Evolutionary conservation across 1,284 basidiomycete genomes (phyloP), one percentile per base, ranked within the genome.

Genomic region (Melampsora larici-populina): DNA sequence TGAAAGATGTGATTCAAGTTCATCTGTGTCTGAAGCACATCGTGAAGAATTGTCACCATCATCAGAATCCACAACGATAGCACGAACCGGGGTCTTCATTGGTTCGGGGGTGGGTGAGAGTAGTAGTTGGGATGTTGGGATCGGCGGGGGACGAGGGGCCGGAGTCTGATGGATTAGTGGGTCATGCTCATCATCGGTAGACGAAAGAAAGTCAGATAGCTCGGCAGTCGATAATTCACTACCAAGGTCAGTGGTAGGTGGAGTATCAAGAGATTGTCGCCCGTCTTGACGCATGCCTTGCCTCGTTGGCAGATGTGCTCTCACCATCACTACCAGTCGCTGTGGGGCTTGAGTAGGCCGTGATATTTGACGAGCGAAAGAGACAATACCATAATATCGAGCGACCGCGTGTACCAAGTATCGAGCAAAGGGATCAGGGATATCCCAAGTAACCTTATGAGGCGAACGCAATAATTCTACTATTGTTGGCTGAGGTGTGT

Each of bases 301-400:
- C 2, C 33, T 60, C 18, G 62, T 74, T 7, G 72, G 72, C 26
- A 74, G 51, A 66, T 74, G 72, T 21, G 72, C 72, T 48, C 65
- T 74, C 62, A 67, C 48, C 72, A 74, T 74, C 17, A 60, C 64
- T 2, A 74, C 72, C 26, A 74, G 29, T 11, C 31, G 33, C 26
- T 48, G 31, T 17, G 29, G 72, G n/a, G 43, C 24, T 21, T 26
- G 18, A 18, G 31, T 33, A 4, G 62, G 72, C 21, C 48, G 72
- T 26, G 64, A 67, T 4, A 18, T 18, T 55, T 55, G 51, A 15
- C 51, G 51, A 36, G 72, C 74, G 70, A 80, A 79, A 1, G 79
- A 80, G n/a, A 80, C 78, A 21, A 80, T 69, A 36, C 79, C 78
- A 70, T 80, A 80, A 48, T 80, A 80, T 15, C 79, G 36, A 18